Percentiles rank a stretch among this genome's conserved stretches.
These are phyloP conservation scores for Wickerhamiella domercqiae DNA, from an alignment of 805 yeast species.

Conservation along the genomic window DNA sequence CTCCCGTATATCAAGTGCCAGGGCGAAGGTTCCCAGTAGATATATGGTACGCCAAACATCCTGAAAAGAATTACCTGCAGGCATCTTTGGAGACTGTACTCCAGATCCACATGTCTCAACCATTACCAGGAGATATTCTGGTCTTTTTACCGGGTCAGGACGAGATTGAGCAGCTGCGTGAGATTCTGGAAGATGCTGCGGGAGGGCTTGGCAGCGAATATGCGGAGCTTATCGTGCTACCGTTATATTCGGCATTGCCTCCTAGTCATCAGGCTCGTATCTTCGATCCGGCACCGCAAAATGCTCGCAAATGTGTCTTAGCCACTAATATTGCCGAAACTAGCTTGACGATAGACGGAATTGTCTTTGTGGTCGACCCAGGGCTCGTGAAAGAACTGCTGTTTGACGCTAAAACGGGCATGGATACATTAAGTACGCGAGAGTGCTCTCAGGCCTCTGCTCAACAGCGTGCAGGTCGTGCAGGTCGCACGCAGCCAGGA, in stretches of 20 bases:
- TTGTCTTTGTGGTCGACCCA: constrained; percentile 81
- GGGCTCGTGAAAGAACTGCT: constrained; percentile 87
- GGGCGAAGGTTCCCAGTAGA: constrained; percentile 91
- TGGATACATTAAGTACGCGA: constrained; percentile 70
- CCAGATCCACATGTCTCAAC: constrained; percentile 12
- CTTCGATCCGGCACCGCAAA: constrained; percentile 75
- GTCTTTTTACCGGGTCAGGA: constrained; percentile 91
- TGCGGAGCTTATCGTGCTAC: constrained; percentile 58
- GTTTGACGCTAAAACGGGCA: constrained; percentile 75
- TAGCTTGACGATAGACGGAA: constrained; percentile 89
- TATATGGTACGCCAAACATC: constrained; percentile 13
- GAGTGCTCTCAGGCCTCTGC: constrained; percentile 95
- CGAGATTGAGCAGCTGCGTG: constrained; percentile 73
- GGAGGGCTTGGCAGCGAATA: constrained; percentile 45
- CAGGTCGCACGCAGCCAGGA: constrained; percentile 96
- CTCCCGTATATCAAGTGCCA: constrained; percentile 70
- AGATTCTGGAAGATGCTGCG: constrained; percentile 50
- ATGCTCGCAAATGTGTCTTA: constrained; percentile 63
- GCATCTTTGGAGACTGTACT: constrained; percentile 11
- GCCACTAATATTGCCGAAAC: constrained; percentile 98
- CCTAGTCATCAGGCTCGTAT: constrained; percentile 78
- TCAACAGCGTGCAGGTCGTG: constrained; percentile 89
- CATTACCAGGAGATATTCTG: constrained; percentile 54
- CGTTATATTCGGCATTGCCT: constrained; percentile 84
- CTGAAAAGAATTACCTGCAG: constrained; percentile 7